phyloP scores from a whole-genome alignment of 2,329 filamentous ascomycete species.

The Cadophora luteo-olivacea region DNA sequence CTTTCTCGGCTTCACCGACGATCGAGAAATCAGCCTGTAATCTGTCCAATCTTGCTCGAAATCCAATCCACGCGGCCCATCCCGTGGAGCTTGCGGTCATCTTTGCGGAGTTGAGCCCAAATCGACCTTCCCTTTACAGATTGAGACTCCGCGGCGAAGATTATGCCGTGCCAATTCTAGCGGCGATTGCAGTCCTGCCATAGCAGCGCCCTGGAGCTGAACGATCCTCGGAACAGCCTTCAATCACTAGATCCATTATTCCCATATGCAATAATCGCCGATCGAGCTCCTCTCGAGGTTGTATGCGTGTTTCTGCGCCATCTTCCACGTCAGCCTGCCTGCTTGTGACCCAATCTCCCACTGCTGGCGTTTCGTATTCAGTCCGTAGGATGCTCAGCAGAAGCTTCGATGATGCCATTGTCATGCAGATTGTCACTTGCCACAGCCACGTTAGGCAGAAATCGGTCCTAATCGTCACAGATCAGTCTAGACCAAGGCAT shows the following conservation, averaged over 20 bases:
- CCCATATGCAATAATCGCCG: conserved; percentile 29
- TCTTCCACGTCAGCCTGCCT: conserved; percentile 29
- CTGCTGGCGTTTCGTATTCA: conserved; percentile 32
- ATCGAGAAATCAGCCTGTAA: conserved; percentile 36
- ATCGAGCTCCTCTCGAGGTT: conserved; percentile 29
- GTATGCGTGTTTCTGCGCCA: conserved; percentile 24
- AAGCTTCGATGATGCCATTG: conserved; percentile 34
- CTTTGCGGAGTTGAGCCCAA: conserved; percentile 30
- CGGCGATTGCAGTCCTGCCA: conserved; percentile 23
- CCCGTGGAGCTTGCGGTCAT: conserved; percentile 29
- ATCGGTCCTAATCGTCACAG: conserved; percentile 31
- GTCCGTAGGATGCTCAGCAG: conserved; percentile 28
- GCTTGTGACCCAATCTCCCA: conserved; percentile 28
- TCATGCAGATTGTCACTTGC: conserved; percentile 31
- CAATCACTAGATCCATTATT: conserved; percentile 29
- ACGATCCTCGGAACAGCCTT: conserved; percentile 26
- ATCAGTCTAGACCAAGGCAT: conserved; percentile 31
- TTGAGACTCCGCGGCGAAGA: conserved; percentile 27
- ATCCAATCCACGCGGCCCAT: conserved; percentile 31
- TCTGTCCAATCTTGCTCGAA: conserved; percentile 35
- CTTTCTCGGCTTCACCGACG: conserved; percentile 14
- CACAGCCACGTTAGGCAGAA: conserved; percentile 26
- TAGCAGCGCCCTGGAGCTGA: conserved; percentile 20
- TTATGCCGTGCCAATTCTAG: conserved; percentile 27
- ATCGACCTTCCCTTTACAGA: conserved; percentile 33